Evolutionary conservation across 2,329 filamentous ascomycete species (phyloP).

Genomic region (Cyphellophora europaea): DNA sequence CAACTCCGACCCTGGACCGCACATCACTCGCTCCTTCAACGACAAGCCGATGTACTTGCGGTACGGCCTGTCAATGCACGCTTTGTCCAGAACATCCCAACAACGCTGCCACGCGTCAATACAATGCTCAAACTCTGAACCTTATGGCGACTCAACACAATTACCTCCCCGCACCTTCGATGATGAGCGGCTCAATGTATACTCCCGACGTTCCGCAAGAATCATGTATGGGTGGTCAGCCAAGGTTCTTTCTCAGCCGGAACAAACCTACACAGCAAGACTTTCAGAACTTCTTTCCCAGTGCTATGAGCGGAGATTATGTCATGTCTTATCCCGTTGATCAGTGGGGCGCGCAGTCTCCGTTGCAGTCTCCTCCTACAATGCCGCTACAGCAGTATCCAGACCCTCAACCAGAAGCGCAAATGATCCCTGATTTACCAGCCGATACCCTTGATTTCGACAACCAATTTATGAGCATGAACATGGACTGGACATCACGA

Average conservation of each 20-base stretch:
- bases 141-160: not conserved
- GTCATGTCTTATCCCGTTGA: slow-evolving; percentile 15
- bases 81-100: slow-evolving; percentile 21
- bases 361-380: too few relatives aligned
- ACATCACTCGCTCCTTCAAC: not conserved
- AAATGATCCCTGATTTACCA: not conserved
- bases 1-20: slow-evolving; percentile 1
- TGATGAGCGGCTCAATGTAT: not conserved
- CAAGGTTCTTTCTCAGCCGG: slow-evolving; percentile 12
- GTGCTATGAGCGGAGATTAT: slow-evolving; percentile 1
- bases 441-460: not conserved
- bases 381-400: too few relatives aligned
- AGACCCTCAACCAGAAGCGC: slow-evolving; percentile 8
- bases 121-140: slow-evolving; percentile 12
- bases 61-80: slow-evolving; percentile 17
- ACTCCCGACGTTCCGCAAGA: slow-evolving; percentile 4
- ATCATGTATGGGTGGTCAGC: slow-evolving; percentile 18
- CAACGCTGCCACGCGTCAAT: slow-evolving; percentile 11
- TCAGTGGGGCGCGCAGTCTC: too few relatives aligned
- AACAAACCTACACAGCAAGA: slow-evolving; percentile 7
- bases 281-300: slow-evolving; percentile 13
- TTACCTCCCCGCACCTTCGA: slow-evolving; percentile 1
- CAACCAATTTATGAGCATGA: not conserved
- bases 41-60: slow-evolving; percentile 16
- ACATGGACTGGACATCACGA: not conserved